Base-by-base conservation (phyloP, 1,284 basidiomycete species). In the Neolentinus lepideus region DNA sequence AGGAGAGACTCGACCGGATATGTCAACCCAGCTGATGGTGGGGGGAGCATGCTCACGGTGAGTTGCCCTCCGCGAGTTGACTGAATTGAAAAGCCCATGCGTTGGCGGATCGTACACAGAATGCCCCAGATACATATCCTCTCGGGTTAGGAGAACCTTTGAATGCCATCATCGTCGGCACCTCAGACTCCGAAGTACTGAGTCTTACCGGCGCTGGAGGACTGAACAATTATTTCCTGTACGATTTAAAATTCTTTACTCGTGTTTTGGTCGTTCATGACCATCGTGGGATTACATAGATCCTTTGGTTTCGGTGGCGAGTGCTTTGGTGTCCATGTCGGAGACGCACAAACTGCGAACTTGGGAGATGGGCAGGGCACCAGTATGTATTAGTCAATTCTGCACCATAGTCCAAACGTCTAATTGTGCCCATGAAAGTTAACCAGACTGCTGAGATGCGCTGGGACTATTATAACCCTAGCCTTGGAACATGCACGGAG, bases 141-240 rank as follows among this genome's bases (percentile, higher is more conserved):
- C 65, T 73, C 52, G 90, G 92, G 6, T 80, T 90, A 54, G 90
- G 92, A 45, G 95, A 98, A 71, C 95, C 94, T 2, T 71, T 97
- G 56, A 98, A 98, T 62, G 78, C 82, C 55, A 92, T 98, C 66
- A 73, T 98, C 29, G 88, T 90, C n/a, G 88, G 79, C 22, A 76
- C 85, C 48, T 96, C 93, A 1, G 90, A 94, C 63, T 61, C 75
- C 1, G 75, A 71, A 1, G 86, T 97, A 0, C 76, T 97, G 46
- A 81, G 89, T 62, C 71, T 74, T 6, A 69, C 80, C 59, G 67
- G 67, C 9, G 67, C 86, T 43, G 92, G 92, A 19, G 93, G 94
- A 0, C 73, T 95, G 56, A 76, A 83, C 43, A 94, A 94, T 66
- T 96, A 90, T 69, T 85, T 80, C 65, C 71, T 82, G 80, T 84